phyloP scores from a whole-genome alignment of 2,329 filamentous ascomycete genomes.

The Aspergillus sp. region DNA sequence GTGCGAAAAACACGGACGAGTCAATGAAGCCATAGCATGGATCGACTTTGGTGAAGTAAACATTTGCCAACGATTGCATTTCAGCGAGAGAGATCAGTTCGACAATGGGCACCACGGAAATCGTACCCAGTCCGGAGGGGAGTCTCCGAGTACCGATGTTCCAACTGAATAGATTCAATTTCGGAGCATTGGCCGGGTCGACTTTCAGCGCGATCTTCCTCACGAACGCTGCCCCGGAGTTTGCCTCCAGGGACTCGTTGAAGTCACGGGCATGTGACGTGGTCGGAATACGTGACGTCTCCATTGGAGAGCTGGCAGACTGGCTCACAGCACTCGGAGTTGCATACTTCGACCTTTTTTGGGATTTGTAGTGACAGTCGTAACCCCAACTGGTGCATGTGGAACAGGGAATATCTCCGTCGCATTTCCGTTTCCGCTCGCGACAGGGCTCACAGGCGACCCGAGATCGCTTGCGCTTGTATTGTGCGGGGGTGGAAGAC shows the following conservation, averaged over 20 bases:
- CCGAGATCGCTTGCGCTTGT: slow-evolving; percentile 21
- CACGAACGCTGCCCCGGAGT: slow-evolving; percentile 56
- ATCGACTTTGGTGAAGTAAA: slow-evolving; percentile 54
- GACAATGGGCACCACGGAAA: slow-evolving; percentile 33
- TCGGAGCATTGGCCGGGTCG: slow-evolving; percentile 52
- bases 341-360: neutral
- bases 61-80: slow-evolving; percentile 43
- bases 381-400: slow-evolving; percentile 30
- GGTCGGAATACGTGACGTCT: slow-evolving; percentile 5
- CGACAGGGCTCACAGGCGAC: slow-evolving; percentile 29
- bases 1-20: slow-evolving; percentile 17
- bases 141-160: slow-evolving; percentile 42
- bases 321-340: neutral
- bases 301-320: neutral
- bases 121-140: slow-evolving; percentile 8
- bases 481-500: too few species aligned
- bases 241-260: slow-evolving; percentile 48
- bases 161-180: slow-evolving; percentile 56
- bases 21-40: slow-evolving; percentile 53
- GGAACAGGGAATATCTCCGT: slow-evolving; percentile 24
- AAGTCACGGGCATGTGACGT: slow-evolving; percentile 6
- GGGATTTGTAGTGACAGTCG: slow-evolving; percentile 23
- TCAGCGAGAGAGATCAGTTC: slow-evolving; percentile 48
- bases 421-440: slow-evolving; percentile 30
- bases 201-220: slow-evolving; percentile 52